Percentiles rank a stretch among this genome's conserved stretches.
These are phyloP conservation scores for Curvularia lunata DNA, from an alignment of 2,329 filamentous ascomycete species.

Conservation along the genomic window DNA sequence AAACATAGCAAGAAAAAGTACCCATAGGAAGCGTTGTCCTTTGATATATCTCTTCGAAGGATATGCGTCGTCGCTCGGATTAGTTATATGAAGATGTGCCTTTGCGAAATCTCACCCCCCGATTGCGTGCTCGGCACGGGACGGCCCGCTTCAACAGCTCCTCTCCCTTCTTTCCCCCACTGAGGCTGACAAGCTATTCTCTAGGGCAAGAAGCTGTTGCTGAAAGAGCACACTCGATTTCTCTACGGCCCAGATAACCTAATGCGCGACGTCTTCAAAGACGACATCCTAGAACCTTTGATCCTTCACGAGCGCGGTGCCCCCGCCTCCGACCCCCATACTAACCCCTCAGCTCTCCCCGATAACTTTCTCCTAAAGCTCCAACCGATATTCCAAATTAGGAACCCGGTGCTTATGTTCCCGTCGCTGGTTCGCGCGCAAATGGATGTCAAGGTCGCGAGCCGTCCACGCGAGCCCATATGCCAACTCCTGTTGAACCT, in stretches of 20 bases:
- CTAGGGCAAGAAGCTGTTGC: constrained; percentile 18
- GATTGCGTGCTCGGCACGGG: constrained; percentile 14
- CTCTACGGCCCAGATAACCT: constrained; percentile 17
- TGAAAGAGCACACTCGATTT: constrained; percentile 24
- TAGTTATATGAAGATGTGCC: background rate
- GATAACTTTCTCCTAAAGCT: constrained; percentile 22
- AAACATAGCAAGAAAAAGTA: background rate
- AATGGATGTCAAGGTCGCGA: background rate
- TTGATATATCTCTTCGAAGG: background rate
- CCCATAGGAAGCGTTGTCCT: background rate
- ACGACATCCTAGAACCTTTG: constrained; percentile 1
- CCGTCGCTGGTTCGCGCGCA: constrained; percentile 22
- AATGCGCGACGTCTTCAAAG: constrained; percentile 10
- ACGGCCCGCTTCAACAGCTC: background rate
- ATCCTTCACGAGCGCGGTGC: constrained; percentile 14
- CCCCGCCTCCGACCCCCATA: background rate
- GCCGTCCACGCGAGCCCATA: background rate
- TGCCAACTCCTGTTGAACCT: constrained; percentile 3
- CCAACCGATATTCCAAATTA: constrained; percentile 27
- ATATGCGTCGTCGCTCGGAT: background rate
- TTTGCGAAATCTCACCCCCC: background rate
- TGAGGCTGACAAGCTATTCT: background rate
- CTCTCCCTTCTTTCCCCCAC: background rate
- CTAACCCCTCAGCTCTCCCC: constrained; percentile 23
- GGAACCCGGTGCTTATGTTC: constrained; percentile 25